Evolutionary conservation across 345 rosid genomes (phyloP).

Genomic region (Syzygium grande): DNA sequence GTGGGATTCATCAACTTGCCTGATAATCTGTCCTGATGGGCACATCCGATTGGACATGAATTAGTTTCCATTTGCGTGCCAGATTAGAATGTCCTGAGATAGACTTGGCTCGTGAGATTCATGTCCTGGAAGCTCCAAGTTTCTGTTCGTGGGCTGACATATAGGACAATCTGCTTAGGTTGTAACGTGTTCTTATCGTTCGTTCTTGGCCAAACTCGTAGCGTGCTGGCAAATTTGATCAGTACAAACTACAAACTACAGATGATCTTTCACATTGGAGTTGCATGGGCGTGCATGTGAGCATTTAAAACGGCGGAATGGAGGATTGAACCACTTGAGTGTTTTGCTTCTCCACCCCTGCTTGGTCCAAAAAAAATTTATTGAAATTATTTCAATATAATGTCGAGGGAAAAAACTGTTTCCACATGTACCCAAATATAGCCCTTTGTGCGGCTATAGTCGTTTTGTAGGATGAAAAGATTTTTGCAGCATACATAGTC

Average conservation of each 20-base stretch:
- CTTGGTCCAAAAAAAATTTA: neutral
- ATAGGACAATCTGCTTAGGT: neutral
- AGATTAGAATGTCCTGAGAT: neutral
- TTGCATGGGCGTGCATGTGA: neutral
- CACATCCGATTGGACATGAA: neutral
- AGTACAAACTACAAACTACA: neutral
- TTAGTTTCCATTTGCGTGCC: neutral
- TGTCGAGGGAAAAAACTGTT: neutral
- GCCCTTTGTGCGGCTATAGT: neutral
- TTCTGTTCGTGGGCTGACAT: neutral
- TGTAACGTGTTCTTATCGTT: neutral
- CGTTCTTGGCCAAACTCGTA: neutral
- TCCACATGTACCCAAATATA: neutral
- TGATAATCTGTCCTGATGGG: neutral
- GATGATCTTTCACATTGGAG: neutral
- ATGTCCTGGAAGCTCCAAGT: neutral
- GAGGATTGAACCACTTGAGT: neutral
- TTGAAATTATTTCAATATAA: neutral
- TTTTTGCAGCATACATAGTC: neutral
- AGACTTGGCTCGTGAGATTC: neutral
- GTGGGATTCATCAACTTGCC: neutral
- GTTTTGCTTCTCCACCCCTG: neutral
- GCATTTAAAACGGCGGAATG: neutral
- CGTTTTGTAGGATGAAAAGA: neutral
- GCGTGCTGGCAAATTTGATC: neutral